Conservation (phyloP, 306 rosid species). For the Prunus campanulata region DNA sequence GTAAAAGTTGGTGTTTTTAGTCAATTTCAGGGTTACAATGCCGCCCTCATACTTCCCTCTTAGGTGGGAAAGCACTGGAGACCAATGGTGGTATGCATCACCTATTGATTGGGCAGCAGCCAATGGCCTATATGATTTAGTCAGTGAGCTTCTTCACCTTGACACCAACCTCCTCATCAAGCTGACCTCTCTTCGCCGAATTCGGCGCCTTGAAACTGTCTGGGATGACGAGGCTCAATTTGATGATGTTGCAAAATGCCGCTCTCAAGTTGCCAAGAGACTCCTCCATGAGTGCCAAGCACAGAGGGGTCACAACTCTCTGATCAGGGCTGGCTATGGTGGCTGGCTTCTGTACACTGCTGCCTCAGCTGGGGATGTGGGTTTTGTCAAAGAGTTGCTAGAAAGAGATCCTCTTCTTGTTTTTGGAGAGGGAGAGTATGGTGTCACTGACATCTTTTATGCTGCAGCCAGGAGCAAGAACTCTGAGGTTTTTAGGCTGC, state of each 20-base stretch:
- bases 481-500: slow-evolving; percentile 53
- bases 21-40: slow-evolving; percentile 25
- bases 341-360: slow-evolving; percentile 98
- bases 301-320: slow-evolving; percentile 47
- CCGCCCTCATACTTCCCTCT: slow-evolving; percentile 66
- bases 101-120: slow-evolving; percentile 95
- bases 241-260: slow-evolving; percentile 59
- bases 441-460: slow-evolving; percentile 73
- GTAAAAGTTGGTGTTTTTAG: background rate
- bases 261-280: slow-evolving; percentile 60
- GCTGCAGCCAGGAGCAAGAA: slow-evolving; percentile 81
- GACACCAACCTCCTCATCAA: slow-evolving; percentile 84
- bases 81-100: slow-evolving; percentile 96
- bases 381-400: slow-evolving; percentile 55
- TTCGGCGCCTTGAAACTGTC: slow-evolving; percentile 90
- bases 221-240: slow-evolving; percentile 78
- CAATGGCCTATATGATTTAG: slow-evolving; percentile 78
- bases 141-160: slow-evolving; percentile 79
- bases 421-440: slow-evolving; percentile 91
- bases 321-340: slow-evolving; percentile 84
- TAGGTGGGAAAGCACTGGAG: slow-evolving; percentile 90
- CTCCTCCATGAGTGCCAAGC: slow-evolving; percentile 62
- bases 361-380: slow-evolving; percentile 82
- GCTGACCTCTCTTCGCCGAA: slow-evolving; percentile 83
- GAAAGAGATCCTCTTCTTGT: slow-evolving; percentile 57